Conservation (phyloP, 2,329 filamentous ascomycete species). For the Verruconis gallopava region DNA sequence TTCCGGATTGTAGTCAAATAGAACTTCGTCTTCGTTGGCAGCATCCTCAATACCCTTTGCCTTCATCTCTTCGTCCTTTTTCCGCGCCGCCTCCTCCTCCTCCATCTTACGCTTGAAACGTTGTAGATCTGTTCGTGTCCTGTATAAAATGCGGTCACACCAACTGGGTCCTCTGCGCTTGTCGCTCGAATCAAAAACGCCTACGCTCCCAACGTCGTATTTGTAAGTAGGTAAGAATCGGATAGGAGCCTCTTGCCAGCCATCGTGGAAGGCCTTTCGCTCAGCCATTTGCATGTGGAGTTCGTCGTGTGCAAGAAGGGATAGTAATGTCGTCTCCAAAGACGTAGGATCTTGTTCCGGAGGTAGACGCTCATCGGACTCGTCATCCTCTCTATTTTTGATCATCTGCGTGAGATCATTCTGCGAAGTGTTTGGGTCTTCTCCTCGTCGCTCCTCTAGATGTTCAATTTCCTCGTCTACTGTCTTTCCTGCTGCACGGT, state of each 20-base stretch:
- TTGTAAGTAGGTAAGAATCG: conserved; percentile 92
- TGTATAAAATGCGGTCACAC: conserved; percentile 88
- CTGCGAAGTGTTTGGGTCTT: neutral
- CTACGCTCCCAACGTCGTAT: conserved; percentile 88
- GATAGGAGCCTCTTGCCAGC: conserved; percentile 82
- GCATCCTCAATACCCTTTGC: conserved; percentile 61
- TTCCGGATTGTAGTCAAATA: conserved; percentile 76
- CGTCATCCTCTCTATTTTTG: conserved; percentile 24
- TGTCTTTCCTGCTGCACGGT: neutral
- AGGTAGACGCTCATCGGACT: conserved; percentile 14
- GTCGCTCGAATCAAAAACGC: conserved; percentile 87
- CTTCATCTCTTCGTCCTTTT: conserved; percentile 75
- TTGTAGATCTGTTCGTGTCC: conserved; percentile 58
- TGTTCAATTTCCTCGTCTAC: neutral
- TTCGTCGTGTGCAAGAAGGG: conserved; percentile 81
- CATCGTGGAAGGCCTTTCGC: conserved; percentile 75
- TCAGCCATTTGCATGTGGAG: conserved; percentile 59
- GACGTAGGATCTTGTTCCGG: conserved; percentile 63
- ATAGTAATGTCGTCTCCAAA: conserved; percentile 76
- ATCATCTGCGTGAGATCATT: conserved; percentile 9
- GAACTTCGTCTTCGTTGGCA: conserved; percentile 55
- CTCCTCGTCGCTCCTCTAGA: neutral
- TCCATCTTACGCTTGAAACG: conserved; percentile 49
- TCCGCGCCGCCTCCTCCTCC: conserved; percentile 54
- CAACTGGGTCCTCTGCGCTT: conserved; percentile 88